Percentiles rank a stretch among this genome's conserved stretches.
These are phyloP conservation scores for Suhomyces ambrosiae DNA, from an alignment of 1,139 yeast species.

Conservation along the genomic window DNA sequence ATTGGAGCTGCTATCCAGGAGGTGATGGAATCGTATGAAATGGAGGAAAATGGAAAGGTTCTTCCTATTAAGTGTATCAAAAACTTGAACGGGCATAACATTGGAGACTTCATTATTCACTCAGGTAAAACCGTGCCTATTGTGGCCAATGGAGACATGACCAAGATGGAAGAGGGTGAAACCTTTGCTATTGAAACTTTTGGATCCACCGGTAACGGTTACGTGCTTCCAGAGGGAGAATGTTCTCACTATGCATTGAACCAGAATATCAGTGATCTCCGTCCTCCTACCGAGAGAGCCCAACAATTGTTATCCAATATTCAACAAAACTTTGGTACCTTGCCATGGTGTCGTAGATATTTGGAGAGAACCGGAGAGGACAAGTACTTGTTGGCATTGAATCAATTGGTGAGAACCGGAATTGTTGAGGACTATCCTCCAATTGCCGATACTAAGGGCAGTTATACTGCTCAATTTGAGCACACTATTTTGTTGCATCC, in stretches of 20 bases:
- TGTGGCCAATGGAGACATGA: conserved; percentile 87
- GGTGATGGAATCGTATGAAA: conserved; percentile 94
- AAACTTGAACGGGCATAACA: conserved; percentile 93
- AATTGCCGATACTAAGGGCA: conserved; percentile 77
- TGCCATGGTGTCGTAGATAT: conserved; percentile 96
- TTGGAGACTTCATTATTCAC: conserved; percentile 80
- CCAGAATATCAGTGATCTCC: conserved; percentile 43
- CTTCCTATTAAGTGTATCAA: conserved; percentile 87
- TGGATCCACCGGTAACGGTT: conserved; percentile 95
- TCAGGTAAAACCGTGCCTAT: conserved; percentile 97
- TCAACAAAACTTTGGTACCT: conserved; percentile 82
- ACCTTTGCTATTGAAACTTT: conserved; percentile 97
- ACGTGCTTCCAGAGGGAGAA: conserved; percentile 85
- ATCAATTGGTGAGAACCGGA: conserved; percentile 82
- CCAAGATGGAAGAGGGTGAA: conserved; percentile 99
- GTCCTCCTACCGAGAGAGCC: conserved; percentile 65
- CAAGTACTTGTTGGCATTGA: conserved; percentile 86
- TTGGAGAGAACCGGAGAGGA: conserved; percentile 91
- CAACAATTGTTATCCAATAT: conserved; percentile 66
- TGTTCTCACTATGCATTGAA: conserved; percentile 87
- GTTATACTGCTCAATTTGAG: conserved; percentile 95
- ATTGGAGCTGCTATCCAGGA: conserved; percentile 96
- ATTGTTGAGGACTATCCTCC: conserved; percentile 96
- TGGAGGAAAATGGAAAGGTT: conserved; percentile 84
- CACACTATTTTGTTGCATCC: conserved; percentile 92